Evolutionary conservation across 202 grass and related monocot species (phyloP).

Genomic region (Hordeum pubiflorum): DNA sequence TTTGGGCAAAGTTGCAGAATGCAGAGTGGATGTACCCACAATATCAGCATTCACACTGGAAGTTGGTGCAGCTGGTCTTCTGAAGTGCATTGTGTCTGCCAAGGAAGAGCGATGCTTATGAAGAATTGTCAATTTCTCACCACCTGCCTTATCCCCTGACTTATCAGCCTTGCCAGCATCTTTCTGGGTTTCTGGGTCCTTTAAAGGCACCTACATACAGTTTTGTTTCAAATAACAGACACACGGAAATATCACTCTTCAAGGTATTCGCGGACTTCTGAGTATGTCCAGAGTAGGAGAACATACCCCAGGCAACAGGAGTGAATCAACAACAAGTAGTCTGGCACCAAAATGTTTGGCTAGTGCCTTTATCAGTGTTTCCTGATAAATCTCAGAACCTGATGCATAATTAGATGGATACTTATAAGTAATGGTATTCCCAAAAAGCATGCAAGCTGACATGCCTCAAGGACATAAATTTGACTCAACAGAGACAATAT

Average conservation of each 20-base stretch:
- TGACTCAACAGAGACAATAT: slow-evolving; percentile 1
- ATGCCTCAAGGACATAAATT: neutral
- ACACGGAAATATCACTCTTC: slow-evolving; percentile 5
- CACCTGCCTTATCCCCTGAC: slow-evolving; percentile 22
- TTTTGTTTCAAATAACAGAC: slow-evolving; percentile 20
- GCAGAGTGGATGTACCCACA: slow-evolving; percentile 71
- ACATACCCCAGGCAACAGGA: slow-evolving; percentile 81
- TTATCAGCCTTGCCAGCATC: slow-evolving; percentile 67
- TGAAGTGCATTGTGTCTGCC: slow-evolving; percentile 57
- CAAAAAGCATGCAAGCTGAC: neutral
- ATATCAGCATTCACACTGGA: slow-evolving; percentile 96
- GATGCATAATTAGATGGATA: slow-evolving; percentile 20
- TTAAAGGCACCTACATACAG: slow-evolving; percentile 48
- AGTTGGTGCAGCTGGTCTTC: slow-evolving; percentile 65
- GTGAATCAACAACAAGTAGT: slow-evolving; percentile 86
- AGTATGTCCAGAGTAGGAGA: slow-evolving; percentile 7
- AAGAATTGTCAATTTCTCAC: slow-evolving; percentile 46
- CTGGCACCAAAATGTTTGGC: slow-evolving; percentile 81
- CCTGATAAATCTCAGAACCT: slow-evolving; percentile 99
- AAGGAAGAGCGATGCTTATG: slow-evolving; percentile 61
- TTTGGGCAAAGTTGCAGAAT: slow-evolving; percentile 77
- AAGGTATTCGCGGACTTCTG: neutral
- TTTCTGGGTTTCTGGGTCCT: slow-evolving; percentile 78
- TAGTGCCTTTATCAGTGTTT: slow-evolving; percentile 87
- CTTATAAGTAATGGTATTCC: neutral